Evolutionary conservation across 176 grass and related monocot species (phyloP).

Genomic region (Echinochloa phyllopogon): DNA sequence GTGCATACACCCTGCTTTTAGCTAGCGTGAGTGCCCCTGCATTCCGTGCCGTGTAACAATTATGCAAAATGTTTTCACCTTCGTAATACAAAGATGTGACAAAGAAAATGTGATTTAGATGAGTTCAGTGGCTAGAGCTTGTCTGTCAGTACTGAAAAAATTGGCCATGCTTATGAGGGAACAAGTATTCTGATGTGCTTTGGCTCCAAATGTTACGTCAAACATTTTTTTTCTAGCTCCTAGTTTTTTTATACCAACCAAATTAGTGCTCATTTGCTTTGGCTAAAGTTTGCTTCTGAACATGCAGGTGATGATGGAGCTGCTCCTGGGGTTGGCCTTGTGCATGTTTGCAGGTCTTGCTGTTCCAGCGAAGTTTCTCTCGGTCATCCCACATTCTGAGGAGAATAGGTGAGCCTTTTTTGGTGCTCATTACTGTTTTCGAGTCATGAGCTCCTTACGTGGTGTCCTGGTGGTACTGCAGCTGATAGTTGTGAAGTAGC

Average conservation of each 20-base stretch:
- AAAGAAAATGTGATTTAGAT: neutral
- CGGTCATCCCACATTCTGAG: slow-evolving; percentile 81
- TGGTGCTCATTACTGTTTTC: neutral
- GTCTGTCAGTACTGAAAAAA: neutral
- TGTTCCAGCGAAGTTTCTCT: slow-evolving; percentile 74
- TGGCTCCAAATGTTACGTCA: neutral
- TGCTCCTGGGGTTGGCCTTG: slow-evolving; percentile 76
- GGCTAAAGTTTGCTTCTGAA: slow-evolving; percentile 10
- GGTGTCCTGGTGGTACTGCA: neutral
- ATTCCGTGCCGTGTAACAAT: neutral
- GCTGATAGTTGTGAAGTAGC: neutral
- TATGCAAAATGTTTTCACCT: neutral
- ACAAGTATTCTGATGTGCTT: neutral
- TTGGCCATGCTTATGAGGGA: neutral
- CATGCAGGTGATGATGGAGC: slow-evolving; percentile 72
- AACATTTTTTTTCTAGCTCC: neutral
- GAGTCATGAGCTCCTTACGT: neutral
- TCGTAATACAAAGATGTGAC: neutral
- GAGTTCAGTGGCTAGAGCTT: neutral
- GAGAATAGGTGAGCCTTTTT: slow-evolving; percentile 74
- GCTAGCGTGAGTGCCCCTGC: neutral
- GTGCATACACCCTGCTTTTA: neutral
- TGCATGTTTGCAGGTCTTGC: slow-evolving; percentile 83
- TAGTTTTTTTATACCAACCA: neutral
- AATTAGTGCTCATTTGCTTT: slow-evolving; percentile 12